These are phyloP conservation scores for Heterobasidion annosum DNA, from an alignment of 1,284 basidiomycete genomes.

Conservation along the genomic window DNA sequence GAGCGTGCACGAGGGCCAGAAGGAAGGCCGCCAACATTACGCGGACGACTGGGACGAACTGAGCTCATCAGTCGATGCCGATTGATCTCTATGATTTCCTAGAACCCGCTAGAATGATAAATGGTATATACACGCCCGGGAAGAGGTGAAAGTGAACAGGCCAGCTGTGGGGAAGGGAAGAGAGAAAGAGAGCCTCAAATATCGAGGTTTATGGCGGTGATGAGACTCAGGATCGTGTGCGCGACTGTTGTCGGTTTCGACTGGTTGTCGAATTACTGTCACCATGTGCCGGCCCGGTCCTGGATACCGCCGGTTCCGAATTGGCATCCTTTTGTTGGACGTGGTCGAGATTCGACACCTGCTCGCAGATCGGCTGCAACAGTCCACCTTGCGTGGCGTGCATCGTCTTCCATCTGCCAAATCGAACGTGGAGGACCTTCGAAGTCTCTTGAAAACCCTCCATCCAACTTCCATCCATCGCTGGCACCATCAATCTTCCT, in stretches of 20 bases:
- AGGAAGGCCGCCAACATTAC: conserved; percentile 7
- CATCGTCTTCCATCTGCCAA: no score
- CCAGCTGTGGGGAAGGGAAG: conserved; percentile 15
- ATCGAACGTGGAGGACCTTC: no score
- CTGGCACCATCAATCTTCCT: no score
- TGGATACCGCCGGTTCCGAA: not conserved
- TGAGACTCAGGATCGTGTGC: not conserved
- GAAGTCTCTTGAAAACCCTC: no score
- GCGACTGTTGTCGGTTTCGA: not conserved
- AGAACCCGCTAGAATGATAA: not conserved
- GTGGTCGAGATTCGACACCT: no score
- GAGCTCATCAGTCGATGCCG: conserved; percentile 6
- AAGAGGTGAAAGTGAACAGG: conserved; percentile 8
- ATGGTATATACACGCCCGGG: not conserved
- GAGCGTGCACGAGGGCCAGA: conserved; percentile 12
- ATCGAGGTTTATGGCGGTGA: not conserved
- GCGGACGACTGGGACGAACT: conserved; percentile 4
- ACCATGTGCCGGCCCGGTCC: not conserved
- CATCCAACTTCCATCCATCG: no score
- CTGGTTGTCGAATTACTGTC: not conserved
- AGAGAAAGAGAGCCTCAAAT: conserved; percentile 11
- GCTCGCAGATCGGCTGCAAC: no score
- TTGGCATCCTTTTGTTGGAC: no score
- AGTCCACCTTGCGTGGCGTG: no score
- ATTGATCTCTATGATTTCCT: not conserved